Base-by-base conservation (phyloP, 495 filamentous ascomycete species). In the Trichoderma asperelloides region DNA sequence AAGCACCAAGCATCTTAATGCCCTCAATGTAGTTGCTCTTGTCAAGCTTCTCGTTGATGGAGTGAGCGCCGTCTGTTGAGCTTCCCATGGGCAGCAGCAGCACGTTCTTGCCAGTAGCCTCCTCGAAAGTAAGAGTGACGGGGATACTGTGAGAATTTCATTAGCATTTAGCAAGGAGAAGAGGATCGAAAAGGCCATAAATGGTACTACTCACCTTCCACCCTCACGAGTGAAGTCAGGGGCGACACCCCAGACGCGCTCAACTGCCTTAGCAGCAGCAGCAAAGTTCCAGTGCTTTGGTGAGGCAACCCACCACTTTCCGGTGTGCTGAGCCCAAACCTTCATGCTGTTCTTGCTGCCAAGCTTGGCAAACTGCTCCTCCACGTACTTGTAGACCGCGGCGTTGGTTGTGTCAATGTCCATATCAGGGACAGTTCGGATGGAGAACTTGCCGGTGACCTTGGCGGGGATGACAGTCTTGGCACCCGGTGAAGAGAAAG, bases 381-480 rank as follows among this genome's bases (percentile, higher is more conserved):
- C 82, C 69, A 98, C 82, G 75, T 95, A 84, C 73, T 89, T 85
- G 78, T 87, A 88, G 40, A 98, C 94, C 45, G 88, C 83, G 70
- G 87, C 81, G 79, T 96, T 92, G 71, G 97, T 93, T 75, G 90
- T 85, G 30, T 91, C 86, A 71, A 89, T 91, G 70, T 97, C 89
- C 96, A 99, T 99, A 80, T 99, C 87, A 33, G 95, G 95, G 30
- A 99, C 95, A 55, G 93, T 97, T 64, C 95, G 87, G 76, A 99
- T 96, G 28, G 91, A 96, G 81, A 99, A 99, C 79, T 99, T 99
- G 73, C 96, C 95, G 68, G 88, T 88, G 47, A 98, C 96, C 80
- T 96, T 97, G 68, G 95, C 94, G 0, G 95, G 95, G 68, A 99
- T 99, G 72, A 99, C 95, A 0, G 95, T 99, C 85, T 99, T 99